A percentile compares a stretch with the other conserved stretches of the same genome.
Conservation (phyloP, 306 rosid genomes). For the Myrica gale region DNA sequence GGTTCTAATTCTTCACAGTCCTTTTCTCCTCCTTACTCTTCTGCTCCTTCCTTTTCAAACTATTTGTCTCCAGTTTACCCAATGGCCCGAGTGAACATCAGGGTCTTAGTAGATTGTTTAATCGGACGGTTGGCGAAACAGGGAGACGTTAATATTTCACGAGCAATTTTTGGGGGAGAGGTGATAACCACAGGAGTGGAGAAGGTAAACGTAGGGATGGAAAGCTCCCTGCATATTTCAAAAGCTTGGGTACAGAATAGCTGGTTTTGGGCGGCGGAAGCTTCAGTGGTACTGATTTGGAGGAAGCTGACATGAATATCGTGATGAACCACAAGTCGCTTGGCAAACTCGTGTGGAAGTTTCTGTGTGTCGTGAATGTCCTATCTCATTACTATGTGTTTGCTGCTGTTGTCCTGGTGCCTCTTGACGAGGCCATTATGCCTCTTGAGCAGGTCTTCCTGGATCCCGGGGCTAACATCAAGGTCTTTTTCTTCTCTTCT, state of each 20-base stretch:
- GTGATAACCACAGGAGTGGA: constrained; percentile 43
- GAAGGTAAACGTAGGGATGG: constrained; percentile 35
- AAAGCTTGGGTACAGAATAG: constrained; percentile 50
- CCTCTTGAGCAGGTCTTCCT: constrained; percentile 46
- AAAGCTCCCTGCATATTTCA: constrained; percentile 30
- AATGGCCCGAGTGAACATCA: constrained; percentile 53
- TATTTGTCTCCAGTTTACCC: too few species aligned
- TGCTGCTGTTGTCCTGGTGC: constrained; percentile 47
- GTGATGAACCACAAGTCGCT: constrained; percentile 34
- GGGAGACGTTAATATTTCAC: constrained; percentile 39
- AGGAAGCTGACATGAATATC: constrained; percentile 39
- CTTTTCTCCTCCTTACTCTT: too few species aligned
- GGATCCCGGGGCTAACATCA: constrained; percentile 24
- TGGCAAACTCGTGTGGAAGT: constrained; percentile 35
- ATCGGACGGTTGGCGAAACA: constrained; percentile 44
- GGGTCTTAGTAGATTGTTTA: constrained; percentile 44
- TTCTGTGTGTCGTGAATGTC: too few species aligned
- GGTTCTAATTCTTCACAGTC: too few species aligned
- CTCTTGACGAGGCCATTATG: constrained; percentile 49
- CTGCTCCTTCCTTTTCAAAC: too few species aligned
- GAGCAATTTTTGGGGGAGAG: constrained; percentile 36
- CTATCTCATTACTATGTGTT: constrained; percentile 65
- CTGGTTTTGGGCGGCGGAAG: constrained; percentile 37
- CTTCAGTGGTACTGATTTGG: constrained; percentile 50
- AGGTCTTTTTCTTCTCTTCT: constrained; percentile 39